Evolutionary conservation across 2,329 filamentous ascomycete genomes (phyloP).

Genomic region (Sclerotinia glacialis): DNA sequence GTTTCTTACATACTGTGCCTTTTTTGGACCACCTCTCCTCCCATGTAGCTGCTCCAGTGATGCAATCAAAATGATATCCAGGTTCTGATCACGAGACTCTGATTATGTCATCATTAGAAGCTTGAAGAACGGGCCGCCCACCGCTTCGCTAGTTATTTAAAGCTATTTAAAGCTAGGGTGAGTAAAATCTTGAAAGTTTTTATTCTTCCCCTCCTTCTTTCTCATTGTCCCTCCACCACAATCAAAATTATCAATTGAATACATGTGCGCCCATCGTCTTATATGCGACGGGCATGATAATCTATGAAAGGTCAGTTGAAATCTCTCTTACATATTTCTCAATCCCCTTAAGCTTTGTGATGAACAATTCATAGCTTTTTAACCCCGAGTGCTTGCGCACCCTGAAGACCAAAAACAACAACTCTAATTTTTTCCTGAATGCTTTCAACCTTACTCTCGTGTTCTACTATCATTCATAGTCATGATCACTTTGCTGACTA

Average conservation of each 20-base stretch:
- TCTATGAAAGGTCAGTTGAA: constrained; percentile 32
- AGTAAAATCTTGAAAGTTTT: not conserved
- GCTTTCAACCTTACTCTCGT: constrained; percentile 29
- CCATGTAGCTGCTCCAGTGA: not conserved
- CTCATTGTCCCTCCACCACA: not conserved
- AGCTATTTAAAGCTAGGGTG: no score
- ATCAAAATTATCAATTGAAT: not conserved
- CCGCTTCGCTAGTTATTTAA: not conserved
- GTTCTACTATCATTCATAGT: constrained; percentile 46
- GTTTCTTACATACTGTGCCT: not conserved
- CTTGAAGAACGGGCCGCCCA: not conserved
- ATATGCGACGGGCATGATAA: not conserved
- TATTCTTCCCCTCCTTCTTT: rapidly evolving
- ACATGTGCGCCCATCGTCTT: no score
- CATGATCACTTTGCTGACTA: constrained; percentile 50
- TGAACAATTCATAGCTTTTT: constrained; percentile 43
- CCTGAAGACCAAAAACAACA: constrained; percentile 43
- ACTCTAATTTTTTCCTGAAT: constrained; percentile 46
- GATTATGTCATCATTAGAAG: not conserved
- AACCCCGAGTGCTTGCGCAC: constrained; percentile 41
- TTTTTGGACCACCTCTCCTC: not conserved
- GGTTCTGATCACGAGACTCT: not conserved
- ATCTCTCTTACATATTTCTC: constrained; percentile 19
- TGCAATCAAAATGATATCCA: no score
- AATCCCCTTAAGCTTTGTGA: constrained; percentile 34